Evolutionary conservation across 352 stramenopile species (phyloP), one percentile per base, ranked within the genome.

Genomic region (Phytopythium delawarense): DNA sequence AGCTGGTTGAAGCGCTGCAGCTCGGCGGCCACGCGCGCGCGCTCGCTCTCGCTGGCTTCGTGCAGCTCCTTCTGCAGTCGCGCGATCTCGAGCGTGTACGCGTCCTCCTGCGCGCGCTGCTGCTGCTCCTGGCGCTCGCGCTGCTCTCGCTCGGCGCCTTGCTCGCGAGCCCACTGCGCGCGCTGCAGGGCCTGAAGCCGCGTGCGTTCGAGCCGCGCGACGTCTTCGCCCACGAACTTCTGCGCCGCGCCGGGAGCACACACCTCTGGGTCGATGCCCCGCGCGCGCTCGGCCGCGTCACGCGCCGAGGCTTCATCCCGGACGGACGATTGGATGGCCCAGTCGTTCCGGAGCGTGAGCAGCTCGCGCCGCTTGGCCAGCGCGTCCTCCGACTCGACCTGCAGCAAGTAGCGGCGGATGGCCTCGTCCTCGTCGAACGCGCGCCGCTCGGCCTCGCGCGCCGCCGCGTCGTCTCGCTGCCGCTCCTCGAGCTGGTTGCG

Each of bases 401-500:
- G 81, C n/a, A 90, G 65, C 72, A 93, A 57, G 64, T 91, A 91
- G 18, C 79, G 77, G 28, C 81, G 75, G 32, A 93, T 91, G n/a
- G 71, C 68, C 48, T 80, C 76, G 52, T 79, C 74, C 61, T 91
- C 81, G 6, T 90, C 77, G 51, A 84, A 66, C 16, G 64, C 74
- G 0, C 45, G 74, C 13, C 80, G 72, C 59, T 85, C 76, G 1
- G 61, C 60, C 25, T 88, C 76, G 13, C 58, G 65, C 30, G 87
- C 75, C 1, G 53, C 67, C 37, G 65, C 75, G 35, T 86, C 65
- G 49, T 88, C 76, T 4, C 51, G 73, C 63, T 88, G 54, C 50
- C 85, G 84, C 58, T 92, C 81, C 54, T 87, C 76, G 9, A 91
- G 59, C 65, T 93, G 81, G 58, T 90, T 89, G 57, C 83, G 89